Base-by-base conservation (phyloP, 345 rosid species). In the Hypericum androsaemum region DNA sequence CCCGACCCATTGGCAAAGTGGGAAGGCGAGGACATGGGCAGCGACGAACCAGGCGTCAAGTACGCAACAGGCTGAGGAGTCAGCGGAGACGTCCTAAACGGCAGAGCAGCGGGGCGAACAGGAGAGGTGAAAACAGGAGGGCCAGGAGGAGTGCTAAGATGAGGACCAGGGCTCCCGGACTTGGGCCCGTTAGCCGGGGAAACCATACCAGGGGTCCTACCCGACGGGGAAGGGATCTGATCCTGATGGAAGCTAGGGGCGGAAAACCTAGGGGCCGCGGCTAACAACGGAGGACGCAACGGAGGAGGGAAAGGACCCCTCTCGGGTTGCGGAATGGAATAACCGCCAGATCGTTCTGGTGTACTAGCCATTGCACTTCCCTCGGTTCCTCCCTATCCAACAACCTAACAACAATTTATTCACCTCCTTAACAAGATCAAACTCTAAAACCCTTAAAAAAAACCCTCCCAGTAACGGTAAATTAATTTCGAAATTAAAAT, bases 51-150 rank as follows among this genome's bases (percentile, higher is more conserved):
- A 0, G 90, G 73, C n/a, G n/a, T n/a, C 56, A 95, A 80, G 68
- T 77, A 80, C 16, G 94, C 94, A 58, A 85, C 69, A 15, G 95
- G 94, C 73, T 81, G 99, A 53, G 95, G 97, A 69, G 89, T 81
- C 61, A 89, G 77, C 38, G 95, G 98, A 8, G 95, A 83, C 16
- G 83, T 80, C 50, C 88, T 80, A 58, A 92, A 85, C 65, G 98
- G 96, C 61, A 88, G 94, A 64, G 95, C 86, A 61, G 98, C 95
- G 43, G 95, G 95, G 37, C 88, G 73, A 44, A 92, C 86, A 8
- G 98, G 98, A 12, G 95, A 80, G 51, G 69, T 73, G 63, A 92
- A 92, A 14, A 88, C 79, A 8, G 94, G 95, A 64, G 98, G 97
- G 39, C 95, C 95, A 16, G 95, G 97, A 0, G 97, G 95, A 35